These are phyloP conservation scores for Pseudonitzschia pungens DNA, from an alignment of 108 stramenopile genomes.

Conservation along the genomic window DNA sequence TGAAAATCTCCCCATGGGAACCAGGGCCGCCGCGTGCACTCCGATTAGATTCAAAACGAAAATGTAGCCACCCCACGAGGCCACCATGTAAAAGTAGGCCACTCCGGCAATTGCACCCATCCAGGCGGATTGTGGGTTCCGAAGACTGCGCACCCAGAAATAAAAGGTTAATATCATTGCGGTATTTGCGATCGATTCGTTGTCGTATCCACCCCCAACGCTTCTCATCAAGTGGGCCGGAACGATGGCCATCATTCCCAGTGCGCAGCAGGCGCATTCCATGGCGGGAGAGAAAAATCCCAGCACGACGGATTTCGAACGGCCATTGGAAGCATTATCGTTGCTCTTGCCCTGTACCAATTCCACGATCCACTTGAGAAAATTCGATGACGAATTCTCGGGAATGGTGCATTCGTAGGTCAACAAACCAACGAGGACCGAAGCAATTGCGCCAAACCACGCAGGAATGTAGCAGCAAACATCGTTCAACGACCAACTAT, in stretches of 20 bases:
- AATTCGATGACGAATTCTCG: conserved; percentile 48
- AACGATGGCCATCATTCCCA: conserved; percentile 91
- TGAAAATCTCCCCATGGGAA: conserved; percentile 83
- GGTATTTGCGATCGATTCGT: conserved; percentile 93
- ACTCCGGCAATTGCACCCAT: conserved; percentile 69
- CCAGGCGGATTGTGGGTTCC: conserved; percentile 50
- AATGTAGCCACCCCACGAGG: conserved; percentile 97
- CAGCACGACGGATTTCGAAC: neutral
- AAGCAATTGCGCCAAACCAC: conserved; percentile 87
- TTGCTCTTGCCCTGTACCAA: conserved; percentile 37
- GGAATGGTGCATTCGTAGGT: conserved; percentile 77
- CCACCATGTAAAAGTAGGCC: conserved; percentile 95
- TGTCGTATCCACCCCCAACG: conserved; percentile 98
- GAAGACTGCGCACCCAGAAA: conserved; percentile 87
- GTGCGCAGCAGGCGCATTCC: conserved; percentile 80
- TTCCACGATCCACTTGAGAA: conserved; percentile 47
- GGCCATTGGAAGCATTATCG: neutral
- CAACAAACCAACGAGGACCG: conserved; percentile 66
- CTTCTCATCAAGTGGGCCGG: conserved; percentile 95
- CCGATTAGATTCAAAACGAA: conserved; percentile 98
- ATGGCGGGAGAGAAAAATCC: conserved; percentile 56
- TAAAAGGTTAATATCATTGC: conserved; percentile 95
- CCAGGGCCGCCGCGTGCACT: conserved; percentile 85
- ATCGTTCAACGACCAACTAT: conserved; percentile 77
- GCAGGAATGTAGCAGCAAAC: conserved; percentile 91